These are phyloP conservation scores for Ashbya aceris DNA, from an alignment of 1,139 yeast genomes.

Conservation along the genomic window DNA sequence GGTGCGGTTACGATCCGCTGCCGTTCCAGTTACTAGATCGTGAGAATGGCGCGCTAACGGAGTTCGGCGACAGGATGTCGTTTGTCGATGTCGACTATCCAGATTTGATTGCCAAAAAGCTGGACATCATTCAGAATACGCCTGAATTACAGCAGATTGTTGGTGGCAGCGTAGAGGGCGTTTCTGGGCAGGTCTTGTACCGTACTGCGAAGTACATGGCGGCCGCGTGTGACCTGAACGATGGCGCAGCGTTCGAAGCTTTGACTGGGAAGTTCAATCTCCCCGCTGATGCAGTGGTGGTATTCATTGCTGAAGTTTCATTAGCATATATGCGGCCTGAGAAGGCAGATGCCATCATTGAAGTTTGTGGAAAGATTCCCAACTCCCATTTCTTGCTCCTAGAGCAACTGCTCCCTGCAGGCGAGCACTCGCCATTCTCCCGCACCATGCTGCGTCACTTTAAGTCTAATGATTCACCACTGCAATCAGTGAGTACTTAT, in stretches of 20 bases:
- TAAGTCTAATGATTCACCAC: slow-evolving; percentile 55
- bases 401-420: slow-evolving; percentile 67
- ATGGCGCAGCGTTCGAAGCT: not conserved
- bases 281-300: not conserved
- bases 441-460: slow-evolving; percentile 70
- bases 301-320: not conserved
- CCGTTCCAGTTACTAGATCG: slow-evolving; percentile 56
- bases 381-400: slow-evolving; percentile 35
- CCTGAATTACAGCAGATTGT: slow-evolving; percentile 41
- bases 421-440: slow-evolving; percentile 57
- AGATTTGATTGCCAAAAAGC: slow-evolving; percentile 49
- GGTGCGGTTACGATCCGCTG: slow-evolving; percentile 76
- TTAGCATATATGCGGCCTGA: not conserved
- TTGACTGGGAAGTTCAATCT: not conserved
- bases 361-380: not conserved
- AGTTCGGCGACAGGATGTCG: slow-evolving; percentile 29
- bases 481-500: slow-evolving; percentile 53
- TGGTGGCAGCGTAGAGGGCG: slow-evolving; percentile 26
- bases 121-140: slow-evolving; percentile 41
- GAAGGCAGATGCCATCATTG: not conserved
- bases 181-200: slow-evolving; percentile 29
- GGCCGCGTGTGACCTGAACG: not conserved
- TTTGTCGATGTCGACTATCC: slow-evolving; percentile 74
- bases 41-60: slow-evolving; percentile 18
- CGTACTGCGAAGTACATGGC: slow-evolving; percentile 11